Conservation (phyloP, 495 filamentous ascomycete genomes). For the Penicillium herquei region DNA sequence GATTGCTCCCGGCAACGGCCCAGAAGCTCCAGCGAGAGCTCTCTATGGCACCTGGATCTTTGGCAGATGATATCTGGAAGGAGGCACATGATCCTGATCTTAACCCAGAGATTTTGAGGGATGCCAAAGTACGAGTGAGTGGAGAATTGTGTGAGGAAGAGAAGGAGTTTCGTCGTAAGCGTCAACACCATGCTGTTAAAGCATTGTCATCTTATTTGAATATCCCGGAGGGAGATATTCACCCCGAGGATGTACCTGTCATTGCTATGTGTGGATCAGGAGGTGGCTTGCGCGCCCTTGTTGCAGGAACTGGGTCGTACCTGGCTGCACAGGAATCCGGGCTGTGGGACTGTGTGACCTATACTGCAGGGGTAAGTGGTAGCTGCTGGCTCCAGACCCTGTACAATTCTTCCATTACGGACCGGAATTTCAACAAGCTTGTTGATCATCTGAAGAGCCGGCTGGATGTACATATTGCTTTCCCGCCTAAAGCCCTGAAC, state of each 20-base stretch:
- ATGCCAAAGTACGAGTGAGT: slow-evolving; percentile 78
- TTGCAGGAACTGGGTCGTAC: slow-evolving; percentile 84
- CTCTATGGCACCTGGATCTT: slow-evolving; percentile 77
- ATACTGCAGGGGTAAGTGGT: slow-evolving; percentile 91
- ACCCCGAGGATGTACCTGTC: slow-evolving; percentile 86
- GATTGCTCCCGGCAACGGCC: slow-evolving; percentile 69
- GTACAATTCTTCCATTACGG: slow-evolving; percentile 80
- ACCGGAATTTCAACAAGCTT: slow-evolving; percentile 58
- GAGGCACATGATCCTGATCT: slow-evolving; percentile 80
- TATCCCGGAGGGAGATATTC: slow-evolving; percentile 73
- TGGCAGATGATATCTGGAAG: slow-evolving; percentile 89
- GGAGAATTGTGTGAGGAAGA: slow-evolving; percentile 83
- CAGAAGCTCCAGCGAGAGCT: slow-evolving; percentile 86
- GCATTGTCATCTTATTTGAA: slow-evolving; percentile 80
- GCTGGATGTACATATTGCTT: slow-evolving; percentile 84
- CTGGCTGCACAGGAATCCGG: slow-evolving; percentile 78
- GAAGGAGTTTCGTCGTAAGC: slow-evolving; percentile 60
- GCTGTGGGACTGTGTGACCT: slow-evolving; percentile 89
- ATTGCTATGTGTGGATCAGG: slow-evolving; percentile 94
- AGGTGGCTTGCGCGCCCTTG: slow-evolving; percentile 83
- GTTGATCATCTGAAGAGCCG: slow-evolving; percentile 84
- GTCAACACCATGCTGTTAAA: slow-evolving; percentile 61
- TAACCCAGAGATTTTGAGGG: slow-evolving; percentile 80
- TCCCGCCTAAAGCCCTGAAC: slow-evolving; percentile 76
- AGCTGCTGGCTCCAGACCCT: slow-evolving; percentile 93